These are phyloP conservation scores for Baorangia bicolor DNA, from an alignment of 768 basidiomycete genomes.

Conservation along the genomic window DNA sequence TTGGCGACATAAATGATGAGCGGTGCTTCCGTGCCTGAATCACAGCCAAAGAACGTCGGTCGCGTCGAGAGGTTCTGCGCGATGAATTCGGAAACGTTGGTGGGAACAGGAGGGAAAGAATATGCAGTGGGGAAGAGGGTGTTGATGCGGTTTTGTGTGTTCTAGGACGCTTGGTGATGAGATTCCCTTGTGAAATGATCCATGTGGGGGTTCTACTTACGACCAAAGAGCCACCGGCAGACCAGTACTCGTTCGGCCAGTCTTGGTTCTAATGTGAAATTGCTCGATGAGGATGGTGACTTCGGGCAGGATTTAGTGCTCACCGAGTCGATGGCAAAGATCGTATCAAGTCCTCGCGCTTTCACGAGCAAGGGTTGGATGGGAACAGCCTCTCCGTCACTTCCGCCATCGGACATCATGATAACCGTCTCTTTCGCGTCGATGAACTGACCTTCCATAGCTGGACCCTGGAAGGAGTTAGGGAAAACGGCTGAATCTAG, in stretches of 20 bases:
- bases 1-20: neutral
- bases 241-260: neutral
- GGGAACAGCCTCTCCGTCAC: neutral
- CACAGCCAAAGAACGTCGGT: neutral
- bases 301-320: neutral
- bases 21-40: neutral
- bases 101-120: neutral
- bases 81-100: neutral
- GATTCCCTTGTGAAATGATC: neutral
- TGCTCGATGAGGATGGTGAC: neutral
- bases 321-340: neutral
- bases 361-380: neutral
- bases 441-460: neutral
- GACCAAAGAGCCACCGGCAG: neutral
- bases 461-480: neutral
- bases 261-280: neutral
- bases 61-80: neutral
- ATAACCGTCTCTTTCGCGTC: neutral
- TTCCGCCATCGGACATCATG: neutral
- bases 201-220: neutral
- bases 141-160: neutral
- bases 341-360: neutral
- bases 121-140: neutral
- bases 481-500: neutral
- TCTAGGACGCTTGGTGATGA: neutral